Conservation (phyloP, 2,329 filamentous ascomycete species). For the Raffaelea arxii region DNA sequence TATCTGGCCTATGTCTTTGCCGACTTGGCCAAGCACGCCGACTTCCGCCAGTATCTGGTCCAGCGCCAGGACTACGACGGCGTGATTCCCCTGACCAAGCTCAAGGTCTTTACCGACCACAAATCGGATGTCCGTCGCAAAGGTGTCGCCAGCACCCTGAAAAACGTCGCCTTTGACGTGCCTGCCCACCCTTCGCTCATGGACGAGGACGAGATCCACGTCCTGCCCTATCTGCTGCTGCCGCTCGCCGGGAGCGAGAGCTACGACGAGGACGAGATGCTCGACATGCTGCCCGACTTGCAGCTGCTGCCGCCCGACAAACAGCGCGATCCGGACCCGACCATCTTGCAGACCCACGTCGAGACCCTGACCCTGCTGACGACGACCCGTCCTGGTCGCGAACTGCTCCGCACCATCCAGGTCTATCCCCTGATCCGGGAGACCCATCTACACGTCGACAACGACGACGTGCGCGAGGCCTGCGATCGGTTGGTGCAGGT, state of each 20-base stretch:
- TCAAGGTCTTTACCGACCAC: slow-evolving; percentile 92
- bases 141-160: slow-evolving; percentile 93
- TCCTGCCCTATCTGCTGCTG: slow-evolving; percentile 80
- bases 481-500: slow-evolving; percentile 88
- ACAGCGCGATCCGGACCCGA: slow-evolving; percentile 64
- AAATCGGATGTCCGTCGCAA: slow-evolving; percentile 71
- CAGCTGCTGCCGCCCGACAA: slow-evolving; percentile 88
- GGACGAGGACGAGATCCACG: slow-evolving; percentile 61
- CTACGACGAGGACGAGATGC: slow-evolving; percentile 76
- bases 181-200: slow-evolving; percentile 62
- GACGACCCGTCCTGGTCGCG: slow-evolving; percentile 65
- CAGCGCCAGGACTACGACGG: slow-evolving; percentile 65
- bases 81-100: slow-evolving; percentile 82
- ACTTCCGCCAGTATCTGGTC: slow-evolving; percentile 67
- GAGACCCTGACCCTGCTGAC: slow-evolving; percentile 81
- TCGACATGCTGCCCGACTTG: slow-evolving; percentile 80
- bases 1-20: slow-evolving; percentile 93
- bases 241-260: slow-evolving; percentile 84
- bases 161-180: slow-evolving; percentile 83
- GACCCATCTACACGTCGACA: slow-evolving; percentile 65
- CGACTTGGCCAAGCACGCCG: slow-evolving; percentile 74
- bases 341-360: slow-evolving; percentile 76
- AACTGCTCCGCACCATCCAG: slow-evolving; percentile 63
- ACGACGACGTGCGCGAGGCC: slow-evolving; percentile 72
- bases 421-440: slow-evolving; percentile 88